Base-by-base conservation (phyloP, 345 rosid genomes). In the Firmiana major region DNA sequence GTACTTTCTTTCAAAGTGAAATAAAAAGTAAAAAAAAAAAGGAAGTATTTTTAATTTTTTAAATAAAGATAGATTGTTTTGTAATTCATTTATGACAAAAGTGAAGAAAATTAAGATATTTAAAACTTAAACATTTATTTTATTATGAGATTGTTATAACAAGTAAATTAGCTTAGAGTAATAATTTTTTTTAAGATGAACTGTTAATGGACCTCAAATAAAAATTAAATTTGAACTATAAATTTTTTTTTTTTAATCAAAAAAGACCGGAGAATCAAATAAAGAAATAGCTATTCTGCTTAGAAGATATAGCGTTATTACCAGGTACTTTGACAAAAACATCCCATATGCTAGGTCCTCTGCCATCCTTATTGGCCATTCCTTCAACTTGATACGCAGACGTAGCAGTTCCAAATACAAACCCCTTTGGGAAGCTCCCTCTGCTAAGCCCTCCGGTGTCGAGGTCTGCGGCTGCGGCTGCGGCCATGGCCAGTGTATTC, bases 301-400 rank as follows among this genome's bases (percentile, higher is more conserved):
- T 36, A 36, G 40, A 2, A 36, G 40, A 36, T 36, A 36, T 4
- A 53, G 22, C 17, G n/a, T 1, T 8, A 8, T 2, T 70, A 86
- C 92, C 94, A 0, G 91, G 94, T 15, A 62, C 67, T 67, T 85
- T 78, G 31, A 84, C 79, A 64, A 67, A 89, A 10, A 16, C 85
- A 83, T 90, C 92, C 94, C 94, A 91, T 75, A 89, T 89, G 81
- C 88, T 80, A 3, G 92, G 92, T 0, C 92, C 94, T 66, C 89
- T 84, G 1, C 94, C 94, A 38, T 78, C 91, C 63, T 88, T 83
- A 24, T 81, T 75, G 0, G 91, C 86, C 48, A 53, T 71, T 19
- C 94, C 94, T 84, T 91, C 91, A 21, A 77, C 74, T 67, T 77
- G 74, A 68, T 54, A 77, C 6, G 75, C 75, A 19, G 75, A 71